Evolutionary conservation across 768 basidiomycete genomes (phyloP).

Genomic region (Chalciporus piperatus): DNA sequence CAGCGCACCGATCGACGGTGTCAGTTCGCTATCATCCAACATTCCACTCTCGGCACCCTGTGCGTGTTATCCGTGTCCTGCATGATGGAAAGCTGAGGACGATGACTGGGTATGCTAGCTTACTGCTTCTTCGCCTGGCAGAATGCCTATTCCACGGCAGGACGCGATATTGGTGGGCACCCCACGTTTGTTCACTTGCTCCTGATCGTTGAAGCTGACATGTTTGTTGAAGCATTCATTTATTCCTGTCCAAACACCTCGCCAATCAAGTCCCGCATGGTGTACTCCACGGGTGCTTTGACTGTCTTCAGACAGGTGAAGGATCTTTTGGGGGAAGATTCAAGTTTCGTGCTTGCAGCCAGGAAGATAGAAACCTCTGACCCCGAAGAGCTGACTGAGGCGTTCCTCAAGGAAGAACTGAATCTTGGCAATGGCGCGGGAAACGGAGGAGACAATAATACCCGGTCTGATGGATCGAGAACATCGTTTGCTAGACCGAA

Average conservation of each 20-base stretch:
- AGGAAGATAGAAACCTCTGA: conserved; percentile 85
- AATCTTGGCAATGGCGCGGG: conserved; percentile 26
- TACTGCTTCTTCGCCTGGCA: conserved; percentile 72
- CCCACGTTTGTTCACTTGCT: neutral
- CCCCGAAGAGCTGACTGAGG: conserved; percentile 66
- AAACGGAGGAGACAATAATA: conserved; percentile 7
- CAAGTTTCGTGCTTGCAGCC: conserved; percentile 40
- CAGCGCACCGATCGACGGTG: conserved; percentile 37
- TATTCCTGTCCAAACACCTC: conserved; percentile 86
- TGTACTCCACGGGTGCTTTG: conserved; percentile 74
- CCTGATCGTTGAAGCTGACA: neutral
- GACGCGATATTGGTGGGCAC: conserved; percentile 59
- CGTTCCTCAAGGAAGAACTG: conserved; percentile 59
- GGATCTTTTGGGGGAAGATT: conserved; percentile 43
- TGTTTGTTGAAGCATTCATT: conserved; percentile 63
- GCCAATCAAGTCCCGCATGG: conserved; percentile 83
- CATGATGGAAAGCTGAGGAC: neutral
- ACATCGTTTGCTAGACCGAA: conserved; percentile 67
- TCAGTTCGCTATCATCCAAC: conserved; percentile 43
- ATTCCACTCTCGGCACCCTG: conserved; percentile 62
- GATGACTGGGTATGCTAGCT: conserved; percentile 20
- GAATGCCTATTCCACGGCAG: conserved; percentile 38
- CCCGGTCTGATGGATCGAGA: conserved; percentile 23
- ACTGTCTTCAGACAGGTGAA: conserved; percentile 58
- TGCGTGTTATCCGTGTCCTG: conserved; percentile 17